Base-by-base conservation (phyloP, 169 alveolate species). In the Eimeria tenella region DNA sequence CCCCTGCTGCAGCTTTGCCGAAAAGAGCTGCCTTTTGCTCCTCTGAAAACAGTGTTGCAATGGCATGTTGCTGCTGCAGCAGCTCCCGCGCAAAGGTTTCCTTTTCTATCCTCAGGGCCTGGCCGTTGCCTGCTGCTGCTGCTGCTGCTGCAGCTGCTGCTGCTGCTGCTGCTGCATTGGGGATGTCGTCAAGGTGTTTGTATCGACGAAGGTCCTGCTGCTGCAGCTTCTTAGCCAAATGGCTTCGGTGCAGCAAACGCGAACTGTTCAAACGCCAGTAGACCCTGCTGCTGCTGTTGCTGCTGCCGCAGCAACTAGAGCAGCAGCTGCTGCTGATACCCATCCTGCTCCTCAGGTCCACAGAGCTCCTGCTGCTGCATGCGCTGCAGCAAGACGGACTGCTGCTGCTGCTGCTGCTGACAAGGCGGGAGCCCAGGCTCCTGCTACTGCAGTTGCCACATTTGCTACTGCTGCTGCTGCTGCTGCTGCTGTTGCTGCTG, bases 101-200 rank as follows among this genome's bases (percentile, higher is more conserved):
- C 75, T 19, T 65, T 21, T 65, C 75, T 9, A 65, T 65, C 23
- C 23, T 65, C 9, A 65, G 75, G 42, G 75, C 31, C 75, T 13
- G 25, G 13, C 75, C 75, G n/a, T n/a, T n/a, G n/a, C n/a, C n/a
- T n/a, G n/a, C n/a, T 5, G 25, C 75, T 13, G 75, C 75, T 10
- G 75, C 75, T 13, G 75, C 75, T 13, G 75, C 75, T 65, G 42
- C 25, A 5, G 75, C 25, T 65, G 75, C 75, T 65, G 75, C 75
- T 13, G 75, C 75, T 19, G 75, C 23, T 13, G 75, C 23, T 9
- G 75, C 75, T 65, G 75, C 75, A 19, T 65, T 65, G 13, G 75
- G 75, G 25, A 65, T n/a, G 5, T 65, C 75, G 25, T 65, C 75
- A 5, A 65, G 23, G 75, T 65, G 75, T 21, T 65, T 65, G 42